Conservation (phyloP, 2,329 filamentous ascomycete species). For the Pleurostoma richardsiae region DNA sequence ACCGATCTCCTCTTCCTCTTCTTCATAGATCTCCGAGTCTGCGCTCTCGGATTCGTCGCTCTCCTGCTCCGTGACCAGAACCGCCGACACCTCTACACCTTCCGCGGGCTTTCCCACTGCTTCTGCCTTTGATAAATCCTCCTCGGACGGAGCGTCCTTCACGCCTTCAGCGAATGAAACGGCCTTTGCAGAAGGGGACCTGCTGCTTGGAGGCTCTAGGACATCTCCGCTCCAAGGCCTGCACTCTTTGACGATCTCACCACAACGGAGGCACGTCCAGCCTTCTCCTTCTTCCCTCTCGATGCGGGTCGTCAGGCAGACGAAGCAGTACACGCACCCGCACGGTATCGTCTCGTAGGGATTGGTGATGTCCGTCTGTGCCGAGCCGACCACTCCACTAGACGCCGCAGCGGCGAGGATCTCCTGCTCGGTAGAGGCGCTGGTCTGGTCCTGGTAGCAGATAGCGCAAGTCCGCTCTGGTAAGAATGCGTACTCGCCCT, state of each 20-base stretch:
- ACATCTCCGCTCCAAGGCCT: constrained; percentile 91
- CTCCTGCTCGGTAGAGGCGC: constrained; percentile 69
- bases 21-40: constrained; percentile 23
- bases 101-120: constrained; percentile 3
- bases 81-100: constrained; percentile 4
- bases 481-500: constrained; percentile 76
- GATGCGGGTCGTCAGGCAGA: constrained; percentile 84
- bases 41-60: constrained; percentile 9
- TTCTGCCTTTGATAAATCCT: constrained; percentile 11
- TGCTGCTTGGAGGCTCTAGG: constrained; percentile 48
- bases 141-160: constrained; percentile 23
- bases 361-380: constrained; percentile 91
- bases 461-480: constrained; percentile 95
- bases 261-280: constrained; percentile 87
- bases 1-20: constrained; percentile 20
- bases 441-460: constrained; percentile 91
- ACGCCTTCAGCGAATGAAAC: constrained; percentile 60
- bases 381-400: constrained; percentile 78
- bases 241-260: constrained; percentile 77
- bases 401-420: constrained; percentile 61
- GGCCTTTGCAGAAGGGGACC: constrained; percentile 42
- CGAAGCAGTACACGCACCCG: constrained; percentile 91
- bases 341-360: constrained; percentile 90
- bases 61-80: constrained; percentile 9
- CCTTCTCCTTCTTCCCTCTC: constrained; percentile 93